Base-by-base conservation (phyloP, 2,329 filamentous ascomycete species). In the Cladophialophora exuberans region DNA sequence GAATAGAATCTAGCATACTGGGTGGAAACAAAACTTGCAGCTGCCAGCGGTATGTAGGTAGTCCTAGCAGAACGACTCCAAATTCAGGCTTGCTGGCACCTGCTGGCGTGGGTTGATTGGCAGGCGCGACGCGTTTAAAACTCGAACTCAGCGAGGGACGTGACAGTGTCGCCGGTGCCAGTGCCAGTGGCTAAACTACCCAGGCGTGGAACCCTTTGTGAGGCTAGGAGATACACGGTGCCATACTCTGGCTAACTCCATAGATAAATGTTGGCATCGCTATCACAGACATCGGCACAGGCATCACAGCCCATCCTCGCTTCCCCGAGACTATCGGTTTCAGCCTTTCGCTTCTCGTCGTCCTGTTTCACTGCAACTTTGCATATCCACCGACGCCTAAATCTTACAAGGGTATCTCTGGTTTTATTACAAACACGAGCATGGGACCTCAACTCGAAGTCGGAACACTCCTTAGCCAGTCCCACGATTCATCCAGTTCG, bases 401-500 rank as follows among this genome's bases (percentile, higher is more conserved):
- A 22, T 33, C 28, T 26, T 20, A 26, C 31, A 22, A 39, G 47
- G 53, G 53, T 56, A 50, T 51, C 53, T 46, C 42, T 42, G 9
- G 38, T n/a, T 22, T 7, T 7, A 31, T 7, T 31, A 31, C n/a
- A 31, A 9, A 4, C 20, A 25, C 20, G 26, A 42, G 22, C 35
- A 39, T 26, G 9, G 13, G 23, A 42, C 39, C 23, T 25, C 38
- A 25, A 25, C 26, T 43, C 55, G 48, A 59, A 18, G 38, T 44
- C 9, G 56, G 56, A 25, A 59, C 41, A 48, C 35, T 55, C 39
- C 42, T 54, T 7, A 59, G 22, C 52, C 52, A 59, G 39, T 59
- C 52, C 56, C 56, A 59, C n/a, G 35, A 33, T 13, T 38, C 31
- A n/a, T 49, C 31, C 6, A 30, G 31, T 9, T 44, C 31, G 2